A percentile compares a stretch with the other conserved stretches of the same genome.
These are phyloP conservation scores for Plasmodium gallinaceum DNA, from an alignment of 169 alveolate genomes.

Conservation along the genomic window DNA sequence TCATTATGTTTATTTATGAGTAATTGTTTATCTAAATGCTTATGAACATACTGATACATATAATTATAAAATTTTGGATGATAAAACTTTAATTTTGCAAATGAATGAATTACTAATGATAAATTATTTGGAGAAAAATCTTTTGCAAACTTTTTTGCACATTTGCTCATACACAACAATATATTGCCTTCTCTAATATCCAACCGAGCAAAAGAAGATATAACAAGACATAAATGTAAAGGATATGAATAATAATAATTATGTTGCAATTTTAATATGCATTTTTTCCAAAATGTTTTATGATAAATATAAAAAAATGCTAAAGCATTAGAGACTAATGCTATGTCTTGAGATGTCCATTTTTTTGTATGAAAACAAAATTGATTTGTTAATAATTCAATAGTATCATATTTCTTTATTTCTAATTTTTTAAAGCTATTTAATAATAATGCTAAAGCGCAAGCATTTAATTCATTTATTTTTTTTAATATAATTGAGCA, in stretches of 20 bases:
- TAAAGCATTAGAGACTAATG: conserved; percentile 83
- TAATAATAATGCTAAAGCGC: conserved; percentile 83
- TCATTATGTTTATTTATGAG: not conserved
- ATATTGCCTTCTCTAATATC: conserved; percentile 84
- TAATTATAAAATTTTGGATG: conserved; percentile 76
- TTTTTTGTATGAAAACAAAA: conserved; percentile 75
- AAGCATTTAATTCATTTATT: conserved; percentile 71
- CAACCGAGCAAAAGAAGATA: conserved; percentile 83
- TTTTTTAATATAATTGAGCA: conserved; percentile 79
- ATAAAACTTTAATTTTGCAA: conserved; percentile 83
- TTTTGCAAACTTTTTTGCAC: conserved; percentile 76
- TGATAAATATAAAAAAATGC: conserved; percentile 85
- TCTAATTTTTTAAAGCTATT: conserved; percentile 84
- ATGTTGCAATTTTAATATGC: conserved; percentile 81
- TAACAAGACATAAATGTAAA: conserved; percentile 81
- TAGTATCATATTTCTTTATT: conserved; percentile 81
- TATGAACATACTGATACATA: conserved; percentile 61
- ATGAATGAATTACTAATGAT: conserved; percentile 82
- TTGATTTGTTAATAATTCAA: conserved; percentile 85
- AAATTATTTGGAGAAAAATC: conserved; percentile 79
- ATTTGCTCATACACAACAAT: conserved; percentile 77
- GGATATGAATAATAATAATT: conserved; percentile 75
- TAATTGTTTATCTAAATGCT: conserved; percentile 44
- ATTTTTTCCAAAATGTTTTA: conserved; percentile 76
- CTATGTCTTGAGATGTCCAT: conserved; percentile 84